Evolutionary conservation across 164 flowering plant species (phyloP).

Genomic region (Piper longum): DNA sequence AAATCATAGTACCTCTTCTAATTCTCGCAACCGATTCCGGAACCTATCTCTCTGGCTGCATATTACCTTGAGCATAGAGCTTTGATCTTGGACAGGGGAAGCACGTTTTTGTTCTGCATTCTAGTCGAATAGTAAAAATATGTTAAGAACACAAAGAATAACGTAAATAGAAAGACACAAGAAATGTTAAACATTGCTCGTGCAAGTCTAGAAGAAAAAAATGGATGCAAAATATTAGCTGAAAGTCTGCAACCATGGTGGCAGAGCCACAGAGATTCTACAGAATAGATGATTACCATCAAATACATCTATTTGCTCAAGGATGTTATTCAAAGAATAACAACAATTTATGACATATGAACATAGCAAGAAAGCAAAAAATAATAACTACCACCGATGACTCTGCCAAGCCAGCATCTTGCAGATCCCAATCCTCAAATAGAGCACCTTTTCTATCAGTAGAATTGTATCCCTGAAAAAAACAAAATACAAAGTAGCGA

Average conservation of each 20-base stretch:
- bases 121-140: conserved; percentile 21
- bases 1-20: conserved; percentile 63
- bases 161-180: not conserved
- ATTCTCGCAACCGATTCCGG: conserved; percentile 72
- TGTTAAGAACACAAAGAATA: conserved; percentile 1
- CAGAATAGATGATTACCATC: no score
- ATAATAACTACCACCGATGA: conserved; percentile 46
- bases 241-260: not conserved
- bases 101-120: conserved; percentile 49
- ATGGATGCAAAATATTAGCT: not conserved
- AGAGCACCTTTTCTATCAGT: conserved; percentile 46
- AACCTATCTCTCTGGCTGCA: conserved; percentile 97
- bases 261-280: not conserved
- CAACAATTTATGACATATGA: not conserved
- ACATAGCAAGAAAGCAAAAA: not conserved
- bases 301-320: no score
- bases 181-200: not conserved
- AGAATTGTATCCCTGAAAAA: conserved; percentile 72
- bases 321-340: not conserved
- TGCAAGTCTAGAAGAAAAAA: not conserved
- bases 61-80: conserved; percentile 96
- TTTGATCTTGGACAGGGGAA: conserved; percentile 78
- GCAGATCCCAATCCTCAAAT: conserved; percentile 90
- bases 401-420: conserved; percentile 54
- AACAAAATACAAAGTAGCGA: conserved; percentile 3